These are phyloP conservation scores for Tricholoma terreum DNA, from an alignment of 768 basidiomycete genomes.

Conservation along the genomic window DNA sequence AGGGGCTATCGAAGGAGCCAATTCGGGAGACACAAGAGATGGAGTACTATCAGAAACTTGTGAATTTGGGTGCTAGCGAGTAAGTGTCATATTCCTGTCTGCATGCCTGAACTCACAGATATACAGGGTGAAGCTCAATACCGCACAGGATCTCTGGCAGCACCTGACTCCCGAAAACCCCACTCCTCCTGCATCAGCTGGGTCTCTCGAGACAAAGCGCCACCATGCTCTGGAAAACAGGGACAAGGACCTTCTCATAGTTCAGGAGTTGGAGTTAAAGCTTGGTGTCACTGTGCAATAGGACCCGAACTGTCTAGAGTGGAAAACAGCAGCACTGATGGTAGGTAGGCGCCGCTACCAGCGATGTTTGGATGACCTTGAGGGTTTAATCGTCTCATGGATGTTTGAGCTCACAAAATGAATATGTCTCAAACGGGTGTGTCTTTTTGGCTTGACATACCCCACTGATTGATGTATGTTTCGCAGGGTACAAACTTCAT, in stretches of 20 bases:
- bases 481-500: conserved; percentile 9
- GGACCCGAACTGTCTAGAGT: neutral
- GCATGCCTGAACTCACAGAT: neutral
- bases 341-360: neutral
- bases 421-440: conserved; percentile 26
- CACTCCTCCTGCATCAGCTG: neutral
- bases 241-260: neutral
- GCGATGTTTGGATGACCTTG: conserved; percentile 5
- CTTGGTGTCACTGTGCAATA: neutral
- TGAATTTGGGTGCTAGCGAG: neutral
- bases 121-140: neutral
- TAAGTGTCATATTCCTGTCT: neutral
- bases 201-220: neutral
- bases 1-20: conserved; percentile 1
- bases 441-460: neutral
- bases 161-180: neutral
- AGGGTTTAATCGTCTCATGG: conserved; percentile 16
- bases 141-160: neutral
- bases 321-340: neutral
- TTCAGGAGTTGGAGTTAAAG: neutral
- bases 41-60: neutral
- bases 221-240: neutral
- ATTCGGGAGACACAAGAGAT: conserved; percentile 1
- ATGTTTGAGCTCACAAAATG: conserved; percentile 28
- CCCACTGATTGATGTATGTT: neutral